These are phyloP conservation scores for Russula olivacea DNA, from an alignment of 768 basidiomycete species.

Conservation along the genomic window DNA sequence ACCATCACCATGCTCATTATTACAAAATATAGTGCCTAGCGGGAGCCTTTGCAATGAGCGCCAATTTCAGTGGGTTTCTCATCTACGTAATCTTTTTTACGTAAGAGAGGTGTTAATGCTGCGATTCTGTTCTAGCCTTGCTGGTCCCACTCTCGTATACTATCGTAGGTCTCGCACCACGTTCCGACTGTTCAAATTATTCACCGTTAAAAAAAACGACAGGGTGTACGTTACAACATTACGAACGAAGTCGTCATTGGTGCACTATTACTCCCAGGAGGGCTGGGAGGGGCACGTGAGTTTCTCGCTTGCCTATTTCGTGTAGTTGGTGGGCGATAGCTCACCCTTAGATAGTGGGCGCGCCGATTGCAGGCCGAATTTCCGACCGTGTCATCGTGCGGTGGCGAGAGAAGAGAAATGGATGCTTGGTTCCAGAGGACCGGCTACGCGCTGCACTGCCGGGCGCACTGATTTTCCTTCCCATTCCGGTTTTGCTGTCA, in stretches of 20 bases:
- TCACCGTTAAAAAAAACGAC: not conserved
- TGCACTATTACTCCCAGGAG: slow-evolving; percentile 54
- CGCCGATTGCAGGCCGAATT: slow-evolving; percentile 50
- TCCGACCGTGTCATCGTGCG: slow-evolving; percentile 49
- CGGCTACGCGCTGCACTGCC: slow-evolving; percentile 49
- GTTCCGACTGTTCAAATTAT: not conserved
- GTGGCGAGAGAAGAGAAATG: slow-evolving; percentile 46
- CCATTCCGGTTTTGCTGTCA: slow-evolving; percentile 43
- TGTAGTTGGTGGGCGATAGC: not conserved
- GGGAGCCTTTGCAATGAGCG: slow-evolving; percentile 28
- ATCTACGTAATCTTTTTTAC: not conserved
- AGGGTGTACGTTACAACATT: slow-evolving; percentile 56
- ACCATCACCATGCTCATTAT: not conserved
- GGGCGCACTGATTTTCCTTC: slow-evolving; percentile 45
- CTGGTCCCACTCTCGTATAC: slow-evolving; percentile 62
- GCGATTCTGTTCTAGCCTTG: slow-evolving; percentile 31
- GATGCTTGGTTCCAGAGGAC: slow-evolving; percentile 64
- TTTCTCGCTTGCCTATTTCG: slow-evolving; percentile 14
- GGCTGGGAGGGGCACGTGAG: slow-evolving; percentile 54
- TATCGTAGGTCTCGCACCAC: slow-evolving; percentile 40
- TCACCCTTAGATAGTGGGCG: slow-evolving; percentile 41
- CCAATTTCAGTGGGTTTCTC: slow-evolving; percentile 35
- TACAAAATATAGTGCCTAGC: slow-evolving; percentile 38
- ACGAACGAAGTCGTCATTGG: slow-evolving; percentile 53
- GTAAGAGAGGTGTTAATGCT: not conserved